Percentiles rank a stretch among this genome's conserved stretches.
Conservation (phyloP, 2,329 filamentous ascomycete genomes). For the Pleurostoma richardsiae region DNA sequence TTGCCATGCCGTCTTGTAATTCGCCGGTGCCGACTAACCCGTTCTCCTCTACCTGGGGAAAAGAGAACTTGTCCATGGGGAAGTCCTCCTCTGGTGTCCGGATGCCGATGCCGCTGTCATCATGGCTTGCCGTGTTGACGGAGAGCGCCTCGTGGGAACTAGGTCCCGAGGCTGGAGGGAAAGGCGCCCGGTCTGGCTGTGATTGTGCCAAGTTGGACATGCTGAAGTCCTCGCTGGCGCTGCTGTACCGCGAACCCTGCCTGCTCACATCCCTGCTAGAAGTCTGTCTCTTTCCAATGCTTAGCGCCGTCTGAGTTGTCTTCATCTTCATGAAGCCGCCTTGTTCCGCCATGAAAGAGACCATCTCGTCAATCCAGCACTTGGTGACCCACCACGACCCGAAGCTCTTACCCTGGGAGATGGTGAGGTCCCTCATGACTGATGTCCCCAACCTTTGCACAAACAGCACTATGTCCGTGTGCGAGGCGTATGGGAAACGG, state of each 20-base stretch:
- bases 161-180: conserved; percentile 34
- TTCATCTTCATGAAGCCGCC: conserved; percentile 76
- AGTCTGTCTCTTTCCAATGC: conserved; percentile 23
- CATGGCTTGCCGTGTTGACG: conserved; percentile 44
- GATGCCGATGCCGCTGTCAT: conserved; percentile 73
- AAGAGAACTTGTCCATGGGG: conserved; percentile 52
- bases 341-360: conserved; percentile 81
- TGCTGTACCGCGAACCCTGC: conserved; percentile 35
- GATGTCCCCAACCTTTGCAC: conserved; percentile 72
- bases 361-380: conserved; percentile 93
- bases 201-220: conserved; percentile 38
- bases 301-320: conserved; percentile 23
- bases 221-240: conserved; percentile 38
- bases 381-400: conserved; percentile 95
- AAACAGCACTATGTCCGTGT: conserved; percentile 70
- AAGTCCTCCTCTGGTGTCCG: conserved; percentile 63
- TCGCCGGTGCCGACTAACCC: conserved; percentile 19
- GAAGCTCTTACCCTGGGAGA: conserved; percentile 73
- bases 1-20: conserved; percentile 13
- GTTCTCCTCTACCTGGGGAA: conserved; percentile 12
- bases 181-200: conserved; percentile 45
- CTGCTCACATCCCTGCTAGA: conserved; percentile 28
- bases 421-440: conserved; percentile 75
- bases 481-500: conserved; percentile 69
- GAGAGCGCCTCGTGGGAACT: conserved; percentile 38